Percentiles rank a stretch among this genome's conserved stretches.
phyloP scores from a whole-genome alignment of 208 protist species.

The Leishmania aethiopica region DNA sequence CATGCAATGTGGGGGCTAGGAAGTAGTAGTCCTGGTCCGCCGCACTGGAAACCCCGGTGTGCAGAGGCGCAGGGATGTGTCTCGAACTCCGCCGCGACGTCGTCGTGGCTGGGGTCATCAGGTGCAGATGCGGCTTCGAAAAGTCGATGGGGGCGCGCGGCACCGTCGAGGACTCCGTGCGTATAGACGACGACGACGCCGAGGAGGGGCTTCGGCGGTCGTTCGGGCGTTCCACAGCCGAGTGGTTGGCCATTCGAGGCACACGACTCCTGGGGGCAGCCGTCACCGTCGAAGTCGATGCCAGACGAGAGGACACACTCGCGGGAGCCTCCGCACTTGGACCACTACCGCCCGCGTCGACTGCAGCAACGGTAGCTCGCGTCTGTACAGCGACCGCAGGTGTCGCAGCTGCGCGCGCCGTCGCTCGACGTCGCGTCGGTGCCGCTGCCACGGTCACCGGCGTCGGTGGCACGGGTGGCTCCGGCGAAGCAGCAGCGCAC shows the following conservation, averaged over 20 bases:
- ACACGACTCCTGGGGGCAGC: not conserved
- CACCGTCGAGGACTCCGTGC: not conserved
- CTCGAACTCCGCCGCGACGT: not conserved
- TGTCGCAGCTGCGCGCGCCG: not conserved
- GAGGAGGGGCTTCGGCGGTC: not conserved
- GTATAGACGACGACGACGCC: not conserved
- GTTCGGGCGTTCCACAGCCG: not conserved
- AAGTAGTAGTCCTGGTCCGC: constrained; percentile 62
- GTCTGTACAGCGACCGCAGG: not conserved
- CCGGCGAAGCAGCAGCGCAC: not conserved
- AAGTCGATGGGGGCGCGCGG: constrained; percentile 28
- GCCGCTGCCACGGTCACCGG: not conserved
- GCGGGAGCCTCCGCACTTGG: not conserved
- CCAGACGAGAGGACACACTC: not conserved
- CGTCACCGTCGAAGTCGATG: not conserved
- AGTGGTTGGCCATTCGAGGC: not conserved
- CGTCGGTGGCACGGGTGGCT: not conserved
- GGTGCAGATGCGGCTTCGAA: constrained; percentile 28
- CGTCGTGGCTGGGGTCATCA: not conserved
- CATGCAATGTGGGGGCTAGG: constrained; percentile 45
- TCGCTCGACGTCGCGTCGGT: not conserved
- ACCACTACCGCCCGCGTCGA: not conserved
- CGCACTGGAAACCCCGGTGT: not conserved
- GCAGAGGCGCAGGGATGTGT: not conserved
- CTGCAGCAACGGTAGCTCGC: not conserved